phyloP scores from a whole-genome alignment of 2,329 filamentous ascomycete species.

The Alternaria ventricosa region DNA sequence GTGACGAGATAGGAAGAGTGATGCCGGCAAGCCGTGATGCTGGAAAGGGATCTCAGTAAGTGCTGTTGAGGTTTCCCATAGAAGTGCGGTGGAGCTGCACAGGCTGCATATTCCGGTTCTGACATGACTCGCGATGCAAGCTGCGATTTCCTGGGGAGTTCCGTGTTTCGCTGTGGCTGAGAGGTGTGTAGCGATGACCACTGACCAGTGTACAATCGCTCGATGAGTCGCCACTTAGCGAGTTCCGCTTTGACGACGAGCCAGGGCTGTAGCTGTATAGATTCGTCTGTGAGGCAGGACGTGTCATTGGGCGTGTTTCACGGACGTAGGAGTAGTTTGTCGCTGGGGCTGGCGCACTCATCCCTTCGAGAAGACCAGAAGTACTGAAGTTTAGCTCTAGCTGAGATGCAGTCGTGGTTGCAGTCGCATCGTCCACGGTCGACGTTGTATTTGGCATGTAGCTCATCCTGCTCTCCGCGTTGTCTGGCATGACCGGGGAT shows the following conservation, averaged over 20 bases:
- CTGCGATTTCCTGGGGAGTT: slow-evolving; percentile 5
- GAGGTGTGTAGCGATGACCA: slow-evolving; percentile 47
- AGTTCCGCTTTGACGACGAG: slow-evolving; percentile 39
- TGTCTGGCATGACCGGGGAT: slow-evolving; percentile 10
- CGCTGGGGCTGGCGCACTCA: slow-evolving; percentile 23
- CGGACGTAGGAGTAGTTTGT: slow-evolving; percentile 36
- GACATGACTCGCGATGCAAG: slow-evolving; percentile 5
- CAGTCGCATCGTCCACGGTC: slow-evolving; percentile 9
- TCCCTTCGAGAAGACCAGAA: slow-evolving; percentile 28
- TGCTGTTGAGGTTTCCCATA: slow-evolving; percentile 22
- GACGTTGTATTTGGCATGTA: slow-evolving; percentile 17
- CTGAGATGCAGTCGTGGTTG: slow-evolving; percentile 12
- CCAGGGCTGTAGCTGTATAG: slow-evolving; percentile 51
- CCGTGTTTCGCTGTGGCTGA: slow-evolving; percentile 31
- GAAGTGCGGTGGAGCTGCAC: slow-evolving; percentile 17
- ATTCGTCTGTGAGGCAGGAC: slow-evolving; percentile 42
- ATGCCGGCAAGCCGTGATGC: not conserved
- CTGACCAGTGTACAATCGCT: slow-evolving; percentile 47
- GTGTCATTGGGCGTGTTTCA: slow-evolving; percentile 24
- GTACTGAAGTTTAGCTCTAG: slow-evolving; percentile 35
- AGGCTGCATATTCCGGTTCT: slow-evolving; percentile 3
- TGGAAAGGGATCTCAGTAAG: slow-evolving; percentile 12
- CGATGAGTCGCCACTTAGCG: slow-evolving; percentile 24
- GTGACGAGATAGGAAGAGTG: not conserved
- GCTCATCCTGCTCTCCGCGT: slow-evolving; percentile 12